These are phyloP conservation scores for Periconia macrospinosa DNA, from an alignment of 2,329 filamentous ascomycete species.

Conservation along the genomic window DNA sequence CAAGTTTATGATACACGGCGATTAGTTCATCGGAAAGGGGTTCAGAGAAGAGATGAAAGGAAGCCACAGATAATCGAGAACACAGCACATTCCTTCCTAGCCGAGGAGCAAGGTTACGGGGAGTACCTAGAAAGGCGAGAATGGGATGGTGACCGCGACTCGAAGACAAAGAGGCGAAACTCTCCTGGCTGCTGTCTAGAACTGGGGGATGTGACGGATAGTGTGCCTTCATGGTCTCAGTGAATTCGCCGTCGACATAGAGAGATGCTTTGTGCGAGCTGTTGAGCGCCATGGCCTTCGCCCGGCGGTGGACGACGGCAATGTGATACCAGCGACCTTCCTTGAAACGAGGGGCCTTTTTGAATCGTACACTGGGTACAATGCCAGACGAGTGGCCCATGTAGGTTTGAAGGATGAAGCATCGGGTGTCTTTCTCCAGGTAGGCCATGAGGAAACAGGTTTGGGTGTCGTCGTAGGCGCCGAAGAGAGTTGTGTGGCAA, in stretches of 20 bases:
- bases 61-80: slow-evolving; percentile 87
- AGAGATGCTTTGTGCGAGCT: slow-evolving; percentile 76
- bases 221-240: slow-evolving; percentile 85
- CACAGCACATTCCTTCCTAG: slow-evolving; percentile 72
- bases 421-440: slow-evolving; percentile 87
- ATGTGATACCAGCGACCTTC: slow-evolving; percentile 90
- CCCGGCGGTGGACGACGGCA: slow-evolving; percentile 79
- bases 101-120: slow-evolving; percentile 78
- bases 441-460: slow-evolving; percentile 94
- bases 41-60: slow-evolving; percentile 86
- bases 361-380: slow-evolving; percentile 91
- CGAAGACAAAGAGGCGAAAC: slow-evolving; percentile 69
- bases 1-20: slow-evolving; percentile 86
- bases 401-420: slow-evolving; percentile 95
- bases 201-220: slow-evolving; percentile 78
- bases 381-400: slow-evolving; percentile 68
- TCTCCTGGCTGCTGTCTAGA: slow-evolving; percentile 64
- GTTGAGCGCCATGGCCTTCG: slow-evolving; percentile 65
- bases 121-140: slow-evolving; percentile 91
- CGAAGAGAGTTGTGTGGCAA: slow-evolving; percentile 92
- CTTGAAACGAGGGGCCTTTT: slow-evolving; percentile 78
- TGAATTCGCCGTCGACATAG: slow-evolving; percentile 91
- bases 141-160: slow-evolving; percentile 66
- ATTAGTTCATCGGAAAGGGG: slow-evolving; percentile 87
- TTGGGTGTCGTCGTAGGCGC: slow-evolving; percentile 87